These are phyloP conservation scores for Corchorus olitorius DNA, from an alignment of 345 rosid genomes.

Conservation along the genomic window DNA sequence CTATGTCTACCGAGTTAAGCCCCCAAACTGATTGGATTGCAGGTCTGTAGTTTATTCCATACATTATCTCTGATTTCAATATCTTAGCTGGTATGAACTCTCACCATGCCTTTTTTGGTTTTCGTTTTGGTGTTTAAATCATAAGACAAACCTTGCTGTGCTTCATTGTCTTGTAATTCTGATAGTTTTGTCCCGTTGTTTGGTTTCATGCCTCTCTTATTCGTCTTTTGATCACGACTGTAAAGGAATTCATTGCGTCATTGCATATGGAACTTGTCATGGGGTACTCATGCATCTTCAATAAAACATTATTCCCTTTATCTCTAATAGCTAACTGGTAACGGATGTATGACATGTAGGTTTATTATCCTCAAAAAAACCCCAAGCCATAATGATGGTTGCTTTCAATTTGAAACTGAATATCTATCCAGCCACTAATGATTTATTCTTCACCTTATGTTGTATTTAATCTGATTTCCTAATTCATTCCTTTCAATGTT, in stretches of 20 bases:
- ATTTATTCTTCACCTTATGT: background rate
- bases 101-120: background rate
- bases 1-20: too few species aligned
- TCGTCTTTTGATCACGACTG: background rate
- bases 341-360: background rate
- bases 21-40: too few species aligned
- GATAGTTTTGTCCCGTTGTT: background rate
- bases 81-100: background rate
- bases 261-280: background rate
- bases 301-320: background rate
- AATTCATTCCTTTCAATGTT: background rate
- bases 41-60: too few species aligned
- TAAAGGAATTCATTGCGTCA: background rate
- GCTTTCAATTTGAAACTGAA: background rate
- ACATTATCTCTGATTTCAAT: too few species aligned
- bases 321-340: background rate
- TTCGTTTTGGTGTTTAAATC: background rate
- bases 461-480: background rate
- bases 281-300: background rate
- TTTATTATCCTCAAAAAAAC: background rate
- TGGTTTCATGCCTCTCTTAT: slow-evolving; percentile 3
- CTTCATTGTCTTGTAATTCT: background rate
- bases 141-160: background rate
- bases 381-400: background rate
- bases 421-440: background rate